Evolutionary conservation across 148 eudicot species (phyloP), one percentile per base, ranked within the genome.

Genomic region (Pouteria glomerata): DNA sequence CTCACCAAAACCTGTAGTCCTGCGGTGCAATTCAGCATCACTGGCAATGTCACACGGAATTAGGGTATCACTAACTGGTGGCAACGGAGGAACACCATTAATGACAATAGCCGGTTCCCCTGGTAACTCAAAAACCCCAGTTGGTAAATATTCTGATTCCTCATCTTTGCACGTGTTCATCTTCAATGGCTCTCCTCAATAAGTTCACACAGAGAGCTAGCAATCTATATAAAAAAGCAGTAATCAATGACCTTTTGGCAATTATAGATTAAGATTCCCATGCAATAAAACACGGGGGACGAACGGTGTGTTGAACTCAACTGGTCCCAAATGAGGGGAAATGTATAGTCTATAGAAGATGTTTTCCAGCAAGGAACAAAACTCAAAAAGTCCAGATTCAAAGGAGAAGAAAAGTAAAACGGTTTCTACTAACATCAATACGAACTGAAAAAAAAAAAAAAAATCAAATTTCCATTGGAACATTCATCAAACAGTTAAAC

Each of bases 71-170:
- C 76, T 72, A 42, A 12, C 61, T 23, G 77, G 57, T 26, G 86
- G 63, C 65, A 72, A 4, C 51, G 87, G 86, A 29, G 97, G 97
- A 45, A 89, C 81, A 42, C 92, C 92, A 55, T 89, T 88, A 16
- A 89, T 86, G 35, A 91, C 81, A 19, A 89, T 66, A 65, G 89
- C 92, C 44, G 97, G 97, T 80, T 92, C 97, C 70, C 92, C 97
- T 29, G 87, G 82, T 57, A 92, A 55, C 71, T 86, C 83, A 47
- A 74, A 86, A 41, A 92, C 72, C 26, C 77, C 82, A 34, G 77
- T 58, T 30, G 77, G 27, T 39, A 74, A 68, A 31, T 76, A 70
- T 45, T 81, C 81, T 1, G 64, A 19, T 16, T 82, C 77, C n/a
- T 69, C 78, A 61, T 57, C 69, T 56, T 69, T 81, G 69, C 51